Evolutionary conservation across 305 asterid genomes (phyloP).

Genomic region (Plantago coronopus): DNA sequence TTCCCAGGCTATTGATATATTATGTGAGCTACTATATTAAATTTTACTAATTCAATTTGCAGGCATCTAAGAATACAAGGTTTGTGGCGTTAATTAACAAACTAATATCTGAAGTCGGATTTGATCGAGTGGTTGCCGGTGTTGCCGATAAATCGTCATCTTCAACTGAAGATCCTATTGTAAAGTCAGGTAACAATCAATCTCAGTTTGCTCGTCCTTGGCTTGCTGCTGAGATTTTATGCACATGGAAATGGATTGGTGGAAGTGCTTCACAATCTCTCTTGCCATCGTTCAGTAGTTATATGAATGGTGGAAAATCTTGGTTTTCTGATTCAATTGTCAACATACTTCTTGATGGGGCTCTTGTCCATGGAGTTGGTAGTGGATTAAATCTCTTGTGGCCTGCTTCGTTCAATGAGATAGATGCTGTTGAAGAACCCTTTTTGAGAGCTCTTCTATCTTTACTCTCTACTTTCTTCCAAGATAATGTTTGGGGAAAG

Average conservation of each 20-base stretch:
- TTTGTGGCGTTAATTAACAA: constrained; percentile 65
- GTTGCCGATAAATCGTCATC: constrained; percentile 34
- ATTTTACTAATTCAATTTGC: constrained; percentile 25
- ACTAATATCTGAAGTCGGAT: constrained; percentile 65
- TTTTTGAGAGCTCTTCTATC: constrained; percentile 73
- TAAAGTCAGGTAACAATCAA: constrained; percentile 29
- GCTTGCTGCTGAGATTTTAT: constrained; percentile 96
- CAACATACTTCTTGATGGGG: constrained; percentile 80
- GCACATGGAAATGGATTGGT: constrained; percentile 93
- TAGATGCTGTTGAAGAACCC: constrained; percentile 69
- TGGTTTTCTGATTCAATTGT: constrained; percentile 59
- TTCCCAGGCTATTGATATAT: constrained; percentile 7
- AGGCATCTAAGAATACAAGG: constrained; percentile 53
- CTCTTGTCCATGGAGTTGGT: constrained; percentile 69
- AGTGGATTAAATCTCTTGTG: constrained; percentile 52
- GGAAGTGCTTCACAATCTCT: constrained; percentile 72
- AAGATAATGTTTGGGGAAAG: constrained; percentile 63
- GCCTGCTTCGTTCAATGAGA: constrained; percentile 54
- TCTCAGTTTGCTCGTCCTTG: constrained; percentile 72
- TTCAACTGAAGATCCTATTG: constrained; percentile 35
- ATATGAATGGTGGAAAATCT: constrained; percentile 38
- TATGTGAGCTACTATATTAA: constrained; percentile 28
- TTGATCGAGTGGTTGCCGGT: constrained; percentile 66
- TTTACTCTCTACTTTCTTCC: constrained; percentile 50
- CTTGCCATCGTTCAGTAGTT: constrained; percentile 54